These are phyloP conservation scores for Candida maesae DNA, from an alignment of 805 yeast species.

Conservation along the genomic window DNA sequence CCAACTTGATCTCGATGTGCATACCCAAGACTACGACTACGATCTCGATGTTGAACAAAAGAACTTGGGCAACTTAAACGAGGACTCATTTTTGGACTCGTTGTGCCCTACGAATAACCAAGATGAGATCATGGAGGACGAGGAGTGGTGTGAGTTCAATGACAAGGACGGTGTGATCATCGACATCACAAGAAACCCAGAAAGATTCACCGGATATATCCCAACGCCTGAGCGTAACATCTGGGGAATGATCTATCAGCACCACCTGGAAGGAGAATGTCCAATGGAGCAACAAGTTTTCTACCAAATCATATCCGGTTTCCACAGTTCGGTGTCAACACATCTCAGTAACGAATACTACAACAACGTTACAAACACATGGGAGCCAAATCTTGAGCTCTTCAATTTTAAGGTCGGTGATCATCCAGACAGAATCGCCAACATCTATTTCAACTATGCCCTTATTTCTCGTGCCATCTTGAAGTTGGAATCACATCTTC, in stretches of 20 bases:
- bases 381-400: constrained; percentile 77
- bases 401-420: constrained; percentile 90
- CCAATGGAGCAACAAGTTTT: constrained; percentile 81
- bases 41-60: constrained; percentile 24
- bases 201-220: constrained; percentile 93
- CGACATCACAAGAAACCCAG: constrained; percentile 85
- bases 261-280: constrained; percentile 58
- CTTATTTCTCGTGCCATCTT: constrained; percentile 76
- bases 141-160: constrained; percentile 69
- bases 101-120: constrained; percentile 29
- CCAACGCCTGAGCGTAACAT: constrained; percentile 90
- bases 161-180: constrained; percentile 76
- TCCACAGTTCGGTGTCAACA: constrained; percentile 94
- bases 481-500: constrained; percentile 54
- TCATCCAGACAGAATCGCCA: constrained; percentile 80
- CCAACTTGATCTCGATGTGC: constrained; percentile 29
- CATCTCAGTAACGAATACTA: constrained; percentile 85
- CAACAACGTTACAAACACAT: constrained; percentile 65
- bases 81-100: constrained; percentile 35
- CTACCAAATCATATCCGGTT: constrained; percentile 81
- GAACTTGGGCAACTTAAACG: constrained; percentile 42
- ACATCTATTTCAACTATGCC: constrained; percentile 90
- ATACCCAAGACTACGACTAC: constrained; percentile 25
- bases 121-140: constrained; percentile 36
- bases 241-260: constrained; percentile 90